Conservation (phyloP, 441 rosid genomes). For the Monsonia emarginata region DNA sequence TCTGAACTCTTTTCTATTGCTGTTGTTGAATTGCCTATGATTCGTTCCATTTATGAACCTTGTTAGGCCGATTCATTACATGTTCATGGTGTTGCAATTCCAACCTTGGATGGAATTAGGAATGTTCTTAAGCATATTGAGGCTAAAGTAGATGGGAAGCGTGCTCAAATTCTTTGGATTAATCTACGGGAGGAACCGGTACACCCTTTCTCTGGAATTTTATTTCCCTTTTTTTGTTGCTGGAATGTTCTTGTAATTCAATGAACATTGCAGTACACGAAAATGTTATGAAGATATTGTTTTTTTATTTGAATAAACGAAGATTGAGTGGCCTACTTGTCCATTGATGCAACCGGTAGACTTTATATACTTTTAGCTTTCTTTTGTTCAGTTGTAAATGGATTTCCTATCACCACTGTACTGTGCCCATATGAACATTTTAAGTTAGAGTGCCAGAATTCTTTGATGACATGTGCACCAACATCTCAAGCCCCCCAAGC, state of each 20-base stretch:
- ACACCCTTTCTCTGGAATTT: constrained; percentile 17
- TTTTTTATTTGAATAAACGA: background rate
- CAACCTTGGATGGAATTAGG: constrained; percentile 69
- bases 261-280: too few relatives aligned
- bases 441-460: background rate
- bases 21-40: background rate
- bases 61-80: constrained; percentile 61
- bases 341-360: background rate
- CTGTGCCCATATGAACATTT: background rate
- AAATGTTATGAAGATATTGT: background rate
- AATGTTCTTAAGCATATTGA: constrained; percentile 84
- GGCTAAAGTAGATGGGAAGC: constrained; percentile 51
- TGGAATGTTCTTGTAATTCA: too few relatives aligned
- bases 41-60: constrained; percentile 12
- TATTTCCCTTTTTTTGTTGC: background rate
- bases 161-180: constrained; percentile 70
- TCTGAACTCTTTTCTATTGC: background rate
- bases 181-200: constrained; percentile 97
- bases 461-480: background rate
- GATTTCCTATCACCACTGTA: background rate
- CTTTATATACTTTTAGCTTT: background rate
- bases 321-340: background rate
- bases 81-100: constrained; percentile 94
- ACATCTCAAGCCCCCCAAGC: background rate
- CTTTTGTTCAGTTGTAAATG: background rate